Percentiles rank a stretch among this genome's conserved stretches.
Conservation (phyloP, 495 filamentous ascomycete genomes). For the Antarctomyces pellizariae region DNA sequence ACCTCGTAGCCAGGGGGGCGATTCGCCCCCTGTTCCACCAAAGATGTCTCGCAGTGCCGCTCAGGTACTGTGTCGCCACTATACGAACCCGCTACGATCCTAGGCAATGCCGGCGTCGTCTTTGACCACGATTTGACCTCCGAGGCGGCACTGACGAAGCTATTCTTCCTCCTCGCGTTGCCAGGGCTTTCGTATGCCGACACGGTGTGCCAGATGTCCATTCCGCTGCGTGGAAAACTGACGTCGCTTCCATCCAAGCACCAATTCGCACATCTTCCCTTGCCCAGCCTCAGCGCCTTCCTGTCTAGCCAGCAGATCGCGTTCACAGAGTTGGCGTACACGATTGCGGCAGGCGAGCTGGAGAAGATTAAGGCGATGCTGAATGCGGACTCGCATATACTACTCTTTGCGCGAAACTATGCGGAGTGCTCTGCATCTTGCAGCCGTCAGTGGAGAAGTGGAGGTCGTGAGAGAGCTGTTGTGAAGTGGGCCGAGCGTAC, state of each 20-base stretch:
- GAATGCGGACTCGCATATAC: slow-evolving; percentile 34
- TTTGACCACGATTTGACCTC: slow-evolving; percentile 78
- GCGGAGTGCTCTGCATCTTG: slow-evolving; percentile 47
- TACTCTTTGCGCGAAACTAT: slow-evolving; percentile 61
- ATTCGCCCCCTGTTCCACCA: too few relatives aligned
- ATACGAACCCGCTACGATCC: slow-evolving; percentile 62
- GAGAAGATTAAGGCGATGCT: slow-evolving; percentile 38
- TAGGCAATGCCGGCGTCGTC: slow-evolving; percentile 68
- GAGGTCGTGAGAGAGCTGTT: slow-evolving; percentile 52
- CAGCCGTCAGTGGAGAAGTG: slow-evolving; percentile 13
- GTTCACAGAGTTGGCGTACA: slow-evolving; percentile 53
- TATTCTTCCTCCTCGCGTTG: slow-evolving; percentile 58
- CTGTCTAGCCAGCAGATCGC: slow-evolving; percentile 21
- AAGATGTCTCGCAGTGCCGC: too few relatives aligned
- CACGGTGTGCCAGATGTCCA: slow-evolving; percentile 44
- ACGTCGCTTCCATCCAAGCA: slow-evolving; percentile 39
- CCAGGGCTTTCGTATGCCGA: slow-evolving; percentile 31
- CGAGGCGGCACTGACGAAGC: slow-evolving; percentile 74
- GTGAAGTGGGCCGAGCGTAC: slow-evolving; percentile 59
- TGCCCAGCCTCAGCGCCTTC: slow-evolving; percentile 21
- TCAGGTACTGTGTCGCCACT: slow-evolving; percentile 73
- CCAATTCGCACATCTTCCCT: slow-evolving; percentile 48
- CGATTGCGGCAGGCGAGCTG: slow-evolving; percentile 48
- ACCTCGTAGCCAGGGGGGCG: background rate
- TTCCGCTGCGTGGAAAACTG: slow-evolving; percentile 63